A percentile compares a stretch with the other conserved stretches of the same genome.
These are phyloP conservation scores for Silene vulgaris DNA, from an alignment of 179 eudicot species.

Conservation along the genomic window DNA sequence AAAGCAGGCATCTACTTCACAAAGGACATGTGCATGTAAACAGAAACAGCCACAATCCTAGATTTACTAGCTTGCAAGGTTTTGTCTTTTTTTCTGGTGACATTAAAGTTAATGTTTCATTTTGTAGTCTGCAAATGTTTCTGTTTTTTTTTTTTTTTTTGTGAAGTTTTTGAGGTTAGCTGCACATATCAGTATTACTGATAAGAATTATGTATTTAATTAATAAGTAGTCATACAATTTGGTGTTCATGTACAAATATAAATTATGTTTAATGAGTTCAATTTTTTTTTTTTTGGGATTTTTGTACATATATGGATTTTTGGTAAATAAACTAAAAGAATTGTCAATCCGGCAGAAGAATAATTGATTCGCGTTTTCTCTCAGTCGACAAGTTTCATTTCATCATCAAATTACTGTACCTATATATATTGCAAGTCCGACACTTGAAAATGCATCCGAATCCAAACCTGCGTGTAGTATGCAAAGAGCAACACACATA, in stretches of 20 bases:
- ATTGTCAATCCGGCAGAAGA: too few species aligned
- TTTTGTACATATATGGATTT: too few species aligned
- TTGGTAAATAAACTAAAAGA: too few species aligned
- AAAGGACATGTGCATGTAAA: slow-evolving; percentile 22
- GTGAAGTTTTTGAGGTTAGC: not conserved
- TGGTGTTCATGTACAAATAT: not conserved
- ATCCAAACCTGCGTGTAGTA: too few species aligned
- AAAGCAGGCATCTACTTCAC: slow-evolving; percentile 22
- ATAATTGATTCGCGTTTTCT: too few species aligned
- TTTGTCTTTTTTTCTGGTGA: not conserved
- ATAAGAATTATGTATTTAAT: not conserved
- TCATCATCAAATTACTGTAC: too few species aligned
- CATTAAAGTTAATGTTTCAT: not conserved
- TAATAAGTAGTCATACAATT: not conserved
- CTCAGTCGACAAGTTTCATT: too few species aligned
- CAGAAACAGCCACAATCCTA: slow-evolving; percentile 25
- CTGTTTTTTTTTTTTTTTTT: not conserved
- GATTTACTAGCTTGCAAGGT: slow-evolving; percentile 4
- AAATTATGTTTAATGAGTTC: not conserved
- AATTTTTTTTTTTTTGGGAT: not conserved
- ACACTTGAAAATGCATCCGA: too few species aligned
- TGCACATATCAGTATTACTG: not conserved
- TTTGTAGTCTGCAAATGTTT: not conserved
- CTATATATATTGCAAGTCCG: too few species aligned
- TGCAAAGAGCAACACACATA: too few species aligned